These are phyloP conservation scores for Hagleromyces aurorensis DNA, from an alignment of 805 yeast genomes.

Conservation along the genomic window DNA sequence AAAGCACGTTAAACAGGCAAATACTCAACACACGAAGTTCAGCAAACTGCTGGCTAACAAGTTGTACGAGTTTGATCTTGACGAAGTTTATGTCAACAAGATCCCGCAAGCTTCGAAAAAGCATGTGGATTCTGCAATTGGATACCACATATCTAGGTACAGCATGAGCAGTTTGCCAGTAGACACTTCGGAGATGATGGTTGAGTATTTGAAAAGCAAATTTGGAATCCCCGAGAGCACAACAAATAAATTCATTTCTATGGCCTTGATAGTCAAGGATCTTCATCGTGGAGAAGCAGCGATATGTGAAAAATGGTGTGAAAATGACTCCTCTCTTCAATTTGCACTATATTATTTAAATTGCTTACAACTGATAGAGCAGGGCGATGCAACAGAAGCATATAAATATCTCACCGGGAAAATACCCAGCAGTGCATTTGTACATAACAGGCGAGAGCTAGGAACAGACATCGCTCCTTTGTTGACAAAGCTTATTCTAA, in stretches of 20 bases:
- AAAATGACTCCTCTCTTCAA: conserved; percentile 17
- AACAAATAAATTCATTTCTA: conserved; percentile 32
- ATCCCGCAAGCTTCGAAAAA: conserved; percentile 19
- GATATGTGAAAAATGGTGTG: conserved; percentile 46
- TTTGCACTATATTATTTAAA: conserved; percentile 22
- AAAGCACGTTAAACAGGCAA: conserved; percentile 23
- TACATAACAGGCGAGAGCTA: conserved; percentile 29
- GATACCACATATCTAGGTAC: conserved; percentile 40
- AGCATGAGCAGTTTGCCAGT: conserved; percentile 37
- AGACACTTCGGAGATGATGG: conserved; percentile 21
- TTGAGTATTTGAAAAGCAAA: conserved; percentile 26
- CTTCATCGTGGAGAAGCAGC: conserved; percentile 32
- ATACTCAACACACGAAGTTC: conserved; percentile 23
- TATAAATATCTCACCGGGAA: conserved; percentile 36
- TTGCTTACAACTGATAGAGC: conserved; percentile 15
- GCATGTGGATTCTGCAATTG: conserved; percentile 36
- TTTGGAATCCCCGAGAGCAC: conserved; percentile 24
- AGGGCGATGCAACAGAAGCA: conserved; percentile 26
- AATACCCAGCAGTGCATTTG: conserved; percentile 30
- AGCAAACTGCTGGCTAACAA: conserved; percentile 24
- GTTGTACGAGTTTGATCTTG: conserved; percentile 28
- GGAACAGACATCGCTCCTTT: conserved; percentile 39
- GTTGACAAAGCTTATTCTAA: conserved; percentile 31
- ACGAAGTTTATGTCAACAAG: conserved; percentile 30
- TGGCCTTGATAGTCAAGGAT: conserved; percentile 37